phyloP scores from a whole-genome alignment of 2,329 filamentous ascomycete genomes.

The Bipolaris gigantea region DNA sequence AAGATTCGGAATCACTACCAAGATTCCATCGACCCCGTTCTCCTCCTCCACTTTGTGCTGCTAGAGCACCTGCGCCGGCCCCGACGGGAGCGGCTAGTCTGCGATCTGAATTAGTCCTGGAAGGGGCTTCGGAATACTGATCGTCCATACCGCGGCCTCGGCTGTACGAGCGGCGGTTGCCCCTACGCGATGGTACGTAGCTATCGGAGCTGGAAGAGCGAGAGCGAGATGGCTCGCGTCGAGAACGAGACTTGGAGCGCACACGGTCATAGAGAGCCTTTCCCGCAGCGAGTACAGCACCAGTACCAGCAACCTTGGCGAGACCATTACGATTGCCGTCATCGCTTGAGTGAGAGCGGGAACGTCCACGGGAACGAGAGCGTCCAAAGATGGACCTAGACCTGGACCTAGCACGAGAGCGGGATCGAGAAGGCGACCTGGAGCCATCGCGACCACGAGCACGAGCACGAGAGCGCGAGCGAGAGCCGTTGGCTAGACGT shows the following conservation, averaged over 20 bases:
- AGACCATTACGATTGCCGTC: conserved; percentile 49
- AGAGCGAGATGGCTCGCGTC: conserved; percentile 43
- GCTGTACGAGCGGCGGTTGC: conserved; percentile 46
- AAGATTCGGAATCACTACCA: conserved; percentile 52
- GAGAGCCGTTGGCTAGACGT: conserved; percentile 77
- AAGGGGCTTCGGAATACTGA: conserved; percentile 43
- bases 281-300: conserved; percentile 54
- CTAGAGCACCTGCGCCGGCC: conserved; percentile 43
- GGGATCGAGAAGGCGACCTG: conserved; percentile 56
- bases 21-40: conserved; percentile 24
- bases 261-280: conserved; percentile 59
- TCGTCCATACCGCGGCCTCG: conserved; percentile 50
- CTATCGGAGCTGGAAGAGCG: conserved; percentile 52
- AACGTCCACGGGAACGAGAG: conserved; percentile 51
- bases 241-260: conserved; percentile 56
- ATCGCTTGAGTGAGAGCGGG: conserved; percentile 49
- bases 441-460: conserved; percentile 47
- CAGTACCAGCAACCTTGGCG: conserved; percentile 53
- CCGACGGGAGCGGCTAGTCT: conserved; percentile 43
- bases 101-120: conserved; percentile 43
- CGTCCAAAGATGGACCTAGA: conserved; percentile 49
- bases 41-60: conserved; percentile 26
- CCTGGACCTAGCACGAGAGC: conserved; percentile 63
- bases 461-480: conserved; percentile 60
- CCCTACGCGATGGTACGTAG: conserved; percentile 54